Conservation (phyloP, 306 rosid species). For the Ormosia semicastrata region DNA sequence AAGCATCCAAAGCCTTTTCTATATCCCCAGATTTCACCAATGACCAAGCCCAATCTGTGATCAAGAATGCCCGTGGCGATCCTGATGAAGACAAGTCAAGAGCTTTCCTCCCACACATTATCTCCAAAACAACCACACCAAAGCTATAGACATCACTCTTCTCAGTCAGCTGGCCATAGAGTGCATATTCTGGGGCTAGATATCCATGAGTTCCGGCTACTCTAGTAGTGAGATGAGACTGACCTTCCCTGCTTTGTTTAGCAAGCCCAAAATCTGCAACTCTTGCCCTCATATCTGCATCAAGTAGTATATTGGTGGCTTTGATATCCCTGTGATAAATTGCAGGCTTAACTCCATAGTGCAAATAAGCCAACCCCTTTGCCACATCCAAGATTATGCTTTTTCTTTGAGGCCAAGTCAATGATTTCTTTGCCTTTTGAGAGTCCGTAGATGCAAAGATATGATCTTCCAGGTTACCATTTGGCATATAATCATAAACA, state of each 20-base stretch:
- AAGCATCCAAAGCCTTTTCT: conserved; percentile 61
- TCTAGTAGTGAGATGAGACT: conserved; percentile 96
- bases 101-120: conserved; percentile 95
- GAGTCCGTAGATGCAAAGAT: conserved; percentile 42
- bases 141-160: conserved; percentile 97
- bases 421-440: conserved; percentile 35
- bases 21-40: conserved; percentile 70
- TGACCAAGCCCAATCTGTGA: conserved; percentile 99
- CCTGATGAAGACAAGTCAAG: conserved; percentile 76
- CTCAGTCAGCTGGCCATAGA: conserved; percentile 95
- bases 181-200: conserved; percentile 92
- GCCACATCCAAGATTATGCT: conserved; percentile 89
- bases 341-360: conserved; percentile 92
- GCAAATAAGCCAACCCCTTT: conserved; percentile 83
- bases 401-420: conserved; percentile 97
- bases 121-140: conserved; percentile 96
- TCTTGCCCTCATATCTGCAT: conserved; percentile 83
- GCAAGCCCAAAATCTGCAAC: conserved; percentile 98
- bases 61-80: conserved; percentile 65
- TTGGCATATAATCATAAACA: conserved; percentile 92
- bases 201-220: conserved; percentile 99
- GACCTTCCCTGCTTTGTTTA: conserved; percentile 86
- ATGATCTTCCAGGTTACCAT: conserved; percentile 83
- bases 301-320: conserved; percentile 87
- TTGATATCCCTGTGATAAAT: conserved; percentile 93